Percentiles rank a stretch among this genome's conserved stretches.
phyloP scores from a whole-genome alignment of 2,329 filamentous ascomycete species.

The Fusarium sp. region DNA sequence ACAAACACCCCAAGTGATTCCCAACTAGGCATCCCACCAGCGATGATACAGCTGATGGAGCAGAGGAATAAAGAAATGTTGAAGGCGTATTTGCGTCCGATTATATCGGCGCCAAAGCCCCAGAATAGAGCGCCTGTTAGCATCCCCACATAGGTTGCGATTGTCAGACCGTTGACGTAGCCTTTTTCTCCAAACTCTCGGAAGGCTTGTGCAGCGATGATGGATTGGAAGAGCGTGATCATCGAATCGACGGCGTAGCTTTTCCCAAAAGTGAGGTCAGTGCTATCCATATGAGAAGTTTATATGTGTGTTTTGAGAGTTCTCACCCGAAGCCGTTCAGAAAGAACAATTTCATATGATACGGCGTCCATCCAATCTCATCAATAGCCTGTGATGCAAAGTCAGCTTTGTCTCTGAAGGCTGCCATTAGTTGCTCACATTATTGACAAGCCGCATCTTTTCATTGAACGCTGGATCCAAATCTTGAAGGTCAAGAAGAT shows the following conservation, averaged over 20 bases:
- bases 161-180: slow-evolving; percentile 11
- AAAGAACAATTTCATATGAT: slow-evolving; percentile 71
- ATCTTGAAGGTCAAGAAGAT: background rate
- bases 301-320: too few species aligned
- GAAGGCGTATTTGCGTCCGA: slow-evolving; percentile 25
- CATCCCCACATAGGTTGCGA: slow-evolving; percentile 21
- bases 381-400: slow-evolving; percentile 58
- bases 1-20: slow-evolving; percentile 13
- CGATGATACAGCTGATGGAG: slow-evolving; percentile 1
- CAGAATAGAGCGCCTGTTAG: slow-evolving; percentile 22
- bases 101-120: slow-evolving; percentile 29
- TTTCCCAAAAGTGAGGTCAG: background rate
- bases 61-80: slow-evolving; percentile 24
- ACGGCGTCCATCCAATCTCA: slow-evolving; percentile 71
- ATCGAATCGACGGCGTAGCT: slow-evolving; percentile 33
- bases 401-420: background rate
- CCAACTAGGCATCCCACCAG: slow-evolving; percentile 9
- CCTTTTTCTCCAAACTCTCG: slow-evolving; percentile 13
- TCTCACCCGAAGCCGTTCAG: slow-evolving; percentile 68
- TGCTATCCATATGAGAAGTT: too few species aligned
- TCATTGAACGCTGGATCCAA: slow-evolving; percentile 47
- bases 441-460: slow-evolving; percentile 78
- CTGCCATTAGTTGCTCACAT: slow-evolving; percentile 55
- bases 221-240: slow-evolving; percentile 11
- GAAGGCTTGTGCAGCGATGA: slow-evolving; percentile 16